Percentiles rank a stretch among this genome's conserved stretches.
phyloP scores from a whole-genome alignment of 2,329 filamentous ascomycete species.

The Talaromyces piceae region DNA sequence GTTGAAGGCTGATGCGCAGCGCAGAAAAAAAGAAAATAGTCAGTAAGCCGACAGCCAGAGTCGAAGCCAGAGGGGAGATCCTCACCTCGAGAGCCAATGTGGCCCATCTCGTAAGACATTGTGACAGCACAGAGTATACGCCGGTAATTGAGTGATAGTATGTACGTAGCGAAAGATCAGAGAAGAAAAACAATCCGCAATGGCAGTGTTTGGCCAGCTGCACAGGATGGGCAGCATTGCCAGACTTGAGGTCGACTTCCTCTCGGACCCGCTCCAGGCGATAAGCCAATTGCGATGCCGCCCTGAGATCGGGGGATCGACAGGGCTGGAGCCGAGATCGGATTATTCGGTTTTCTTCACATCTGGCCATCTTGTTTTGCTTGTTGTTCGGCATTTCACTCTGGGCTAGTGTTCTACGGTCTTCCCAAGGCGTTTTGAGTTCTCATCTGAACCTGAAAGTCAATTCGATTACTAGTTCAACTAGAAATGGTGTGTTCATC shows the following conservation, averaged over 20 bases:
- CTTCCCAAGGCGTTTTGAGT: no score
- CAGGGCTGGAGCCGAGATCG: constrained; percentile 1
- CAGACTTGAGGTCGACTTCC: background rate
- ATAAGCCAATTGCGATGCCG: background rate
- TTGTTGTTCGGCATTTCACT: no score
- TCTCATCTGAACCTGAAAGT: no score
- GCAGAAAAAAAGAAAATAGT: no score
- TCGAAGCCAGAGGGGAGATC: background rate
- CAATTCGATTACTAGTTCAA: no score
- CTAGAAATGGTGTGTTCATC: no score
- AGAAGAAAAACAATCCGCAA: no score
- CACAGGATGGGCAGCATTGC: background rate
- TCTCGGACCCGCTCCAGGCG: background rate
- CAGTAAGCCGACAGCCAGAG: background rate
- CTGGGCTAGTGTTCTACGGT: no score
- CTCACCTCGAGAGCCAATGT: constrained; percentile 10
- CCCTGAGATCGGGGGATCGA: background rate
- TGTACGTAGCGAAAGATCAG: no score
- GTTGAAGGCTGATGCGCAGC: constrained; percentile 54
- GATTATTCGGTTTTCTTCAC: no score
- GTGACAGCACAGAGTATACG: background rate
- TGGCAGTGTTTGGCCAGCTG: background rate
- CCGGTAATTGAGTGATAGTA: background rate
- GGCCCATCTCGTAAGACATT: constrained; percentile 12
- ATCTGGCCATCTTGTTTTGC: no score